phyloP scores from a whole-genome alignment of 345 rosid species.

The Trapa bicornis region DNA sequence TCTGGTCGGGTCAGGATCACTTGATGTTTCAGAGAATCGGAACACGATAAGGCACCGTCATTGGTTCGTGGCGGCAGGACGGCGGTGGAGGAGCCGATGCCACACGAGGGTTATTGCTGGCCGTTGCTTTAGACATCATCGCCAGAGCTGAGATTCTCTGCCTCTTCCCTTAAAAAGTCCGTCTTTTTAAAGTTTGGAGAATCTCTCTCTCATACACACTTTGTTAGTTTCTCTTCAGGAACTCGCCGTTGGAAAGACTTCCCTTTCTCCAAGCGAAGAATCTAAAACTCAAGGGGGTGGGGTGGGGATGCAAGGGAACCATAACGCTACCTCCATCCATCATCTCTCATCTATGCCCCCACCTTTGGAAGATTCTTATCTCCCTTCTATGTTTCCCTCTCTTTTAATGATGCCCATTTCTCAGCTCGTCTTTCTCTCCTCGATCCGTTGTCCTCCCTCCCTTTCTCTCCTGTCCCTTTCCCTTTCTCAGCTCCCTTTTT shows the following conservation, averaged over 20 bases:
- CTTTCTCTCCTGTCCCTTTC: constrained; percentile 12
- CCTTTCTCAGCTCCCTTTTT: constrained; percentile 11
- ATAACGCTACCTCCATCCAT: neutral
- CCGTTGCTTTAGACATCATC: neutral
- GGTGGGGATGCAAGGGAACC: neutral
- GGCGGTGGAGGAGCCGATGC: neutral
- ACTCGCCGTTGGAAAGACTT: constrained; percentile 18
- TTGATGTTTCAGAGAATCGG: too few relatives aligned
- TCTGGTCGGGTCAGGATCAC: too few relatives aligned
- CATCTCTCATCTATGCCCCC: neutral
- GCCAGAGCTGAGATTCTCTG: neutral
- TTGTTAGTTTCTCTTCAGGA: constrained; percentile 21
- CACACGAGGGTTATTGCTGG: neutral
- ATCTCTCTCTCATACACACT: constrained; percentile 37
- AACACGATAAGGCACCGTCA: too few relatives aligned
- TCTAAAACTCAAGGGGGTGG: neutral
- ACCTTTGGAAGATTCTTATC: neutral
- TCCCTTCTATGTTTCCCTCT: neutral
- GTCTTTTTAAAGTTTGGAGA: constrained; percentile 12
- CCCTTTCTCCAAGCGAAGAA: constrained; percentile 18
- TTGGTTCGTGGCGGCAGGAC: neutral
- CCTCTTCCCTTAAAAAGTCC: neutral
- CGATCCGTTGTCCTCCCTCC: constrained; percentile 6
- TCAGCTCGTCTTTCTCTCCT: constrained; percentile 6
- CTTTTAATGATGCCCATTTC: constrained; percentile 11